These are phyloP conservation scores for Stagonosporopsis rhizophila DNA, from an alignment of 2,329 filamentous ascomycete genomes.

Conservation along the genomic window DNA sequence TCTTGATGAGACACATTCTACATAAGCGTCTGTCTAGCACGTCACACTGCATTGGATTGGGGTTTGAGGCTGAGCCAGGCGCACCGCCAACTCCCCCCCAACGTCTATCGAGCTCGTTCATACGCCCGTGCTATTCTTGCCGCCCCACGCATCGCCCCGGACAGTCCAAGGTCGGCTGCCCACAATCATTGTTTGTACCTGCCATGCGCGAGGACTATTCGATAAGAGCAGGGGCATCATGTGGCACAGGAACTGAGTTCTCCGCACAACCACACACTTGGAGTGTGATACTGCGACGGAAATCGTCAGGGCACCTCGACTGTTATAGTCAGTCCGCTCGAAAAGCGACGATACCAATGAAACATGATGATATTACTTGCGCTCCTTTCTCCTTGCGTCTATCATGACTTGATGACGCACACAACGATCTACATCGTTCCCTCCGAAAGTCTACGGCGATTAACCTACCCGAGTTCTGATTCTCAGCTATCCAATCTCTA, in stretches of 20 bases:
- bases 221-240: neutral
- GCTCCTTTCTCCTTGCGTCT: neutral
- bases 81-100: neutral
- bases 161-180: neutral
- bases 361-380: conserved; percentile 1
- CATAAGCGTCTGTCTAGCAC: neutral
- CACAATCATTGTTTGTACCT: neutral
- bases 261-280: neutral
- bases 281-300: neutral
- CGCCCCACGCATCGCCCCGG: neutral
- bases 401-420: neutral
- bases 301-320: neutral
- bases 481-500: no score
- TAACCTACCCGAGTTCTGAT: neutral
- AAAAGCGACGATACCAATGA: conserved; percentile 17
- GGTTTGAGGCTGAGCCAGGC: neutral
- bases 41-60: neutral
- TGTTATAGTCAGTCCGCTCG: neutral
- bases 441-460: no score
- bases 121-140: neutral
- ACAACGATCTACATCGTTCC: neutral
- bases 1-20: neutral
- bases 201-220: neutral
- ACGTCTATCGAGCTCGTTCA: neutral
- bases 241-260: neutral